phyloP scores from a whole-genome alignment of 805 yeast genomes.

The Saccharomycopsis microspora region DNA sequence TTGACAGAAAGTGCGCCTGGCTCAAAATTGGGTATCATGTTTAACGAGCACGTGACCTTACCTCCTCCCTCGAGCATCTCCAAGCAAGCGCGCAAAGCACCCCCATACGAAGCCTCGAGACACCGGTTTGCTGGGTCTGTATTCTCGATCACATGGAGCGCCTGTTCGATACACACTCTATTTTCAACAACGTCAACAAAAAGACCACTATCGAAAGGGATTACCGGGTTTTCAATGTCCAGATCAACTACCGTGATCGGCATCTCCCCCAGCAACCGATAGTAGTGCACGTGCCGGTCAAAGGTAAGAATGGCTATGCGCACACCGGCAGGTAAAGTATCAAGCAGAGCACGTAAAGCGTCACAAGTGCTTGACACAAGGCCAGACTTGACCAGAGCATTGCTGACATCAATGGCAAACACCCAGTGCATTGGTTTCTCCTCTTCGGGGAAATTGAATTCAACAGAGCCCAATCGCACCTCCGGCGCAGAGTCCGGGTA shows the following conservation, averaged over 20 bases:
- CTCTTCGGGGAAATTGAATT: constrained; percentile 27
- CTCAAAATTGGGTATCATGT: constrained; percentile 70
- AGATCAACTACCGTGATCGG: constrained; percentile 50
- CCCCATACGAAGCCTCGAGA: constrained; percentile 62
- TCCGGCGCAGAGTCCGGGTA: too few species aligned
- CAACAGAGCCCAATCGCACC: constrained; percentile 31
- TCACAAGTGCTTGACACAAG: constrained; percentile 56
- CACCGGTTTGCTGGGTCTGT: constrained; percentile 28
- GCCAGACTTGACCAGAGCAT: constrained; percentile 45
- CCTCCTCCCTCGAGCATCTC: constrained; percentile 50
- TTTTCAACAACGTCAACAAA: constrained; percentile 73
- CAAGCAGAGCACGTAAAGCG: constrained; percentile 50
- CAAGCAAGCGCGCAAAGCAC: constrained; percentile 62
- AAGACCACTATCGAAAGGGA: constrained; percentile 70
- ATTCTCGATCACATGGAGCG: constrained; percentile 50
- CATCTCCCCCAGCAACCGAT: constrained; percentile 24
- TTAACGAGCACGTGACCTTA: constrained; percentile 57
- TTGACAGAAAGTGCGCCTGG: constrained; percentile 74
- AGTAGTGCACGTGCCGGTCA: constrained; percentile 31
- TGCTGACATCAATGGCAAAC: constrained; percentile 61
- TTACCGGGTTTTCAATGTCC: constrained; percentile 67
- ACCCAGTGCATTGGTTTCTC: constrained; percentile 40
- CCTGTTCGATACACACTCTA: constrained; percentile 48
- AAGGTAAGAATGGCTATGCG: constrained; percentile 65
- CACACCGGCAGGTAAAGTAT: constrained; percentile 28